Conservation (phyloP, 495 filamentous ascomycete species). For the Podospora pseudoanserina region DNA sequence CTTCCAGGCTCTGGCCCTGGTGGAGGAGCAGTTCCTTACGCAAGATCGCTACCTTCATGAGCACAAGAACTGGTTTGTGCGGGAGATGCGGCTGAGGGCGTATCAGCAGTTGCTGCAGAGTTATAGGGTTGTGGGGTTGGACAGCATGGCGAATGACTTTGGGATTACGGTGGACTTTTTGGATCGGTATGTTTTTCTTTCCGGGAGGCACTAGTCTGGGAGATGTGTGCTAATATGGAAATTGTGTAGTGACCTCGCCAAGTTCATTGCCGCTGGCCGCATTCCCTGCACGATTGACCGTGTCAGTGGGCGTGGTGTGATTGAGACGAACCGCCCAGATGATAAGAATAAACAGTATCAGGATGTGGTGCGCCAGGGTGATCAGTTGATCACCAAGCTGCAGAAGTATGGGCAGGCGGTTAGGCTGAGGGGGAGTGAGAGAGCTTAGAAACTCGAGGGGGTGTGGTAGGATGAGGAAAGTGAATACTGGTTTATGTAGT, state of each 20-base stretch:
- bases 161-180: constrained; percentile 94
- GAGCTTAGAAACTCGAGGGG: constrained; percentile 46
- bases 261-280: constrained; percentile 92
- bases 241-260: constrained; percentile 73
- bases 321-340: constrained; percentile 95
- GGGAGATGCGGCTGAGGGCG: constrained; percentile 92
- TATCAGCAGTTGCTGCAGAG: constrained; percentile 97
- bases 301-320: constrained; percentile 80
- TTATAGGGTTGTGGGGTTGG: constrained; percentile 91
- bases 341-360: constrained; percentile 99
- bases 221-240: background rate
- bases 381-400: constrained; percentile 94
- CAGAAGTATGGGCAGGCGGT: constrained; percentile 99
- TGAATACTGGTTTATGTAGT: background rate
- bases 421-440: constrained; percentile 87
- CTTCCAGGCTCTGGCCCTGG: constrained; percentile 83
- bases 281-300: constrained; percentile 96
- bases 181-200: constrained; percentile 64
- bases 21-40: constrained; percentile 89
- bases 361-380: constrained; percentile 94
- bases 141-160: constrained; percentile 94
- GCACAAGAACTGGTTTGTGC: constrained; percentile 92
- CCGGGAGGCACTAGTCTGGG: too few species aligned
- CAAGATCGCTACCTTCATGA: constrained; percentile 92
- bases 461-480: background rate